Conservation (phyloP, 352 stramenopile genomes). For the Aphanomyces euteiches region DNA sequence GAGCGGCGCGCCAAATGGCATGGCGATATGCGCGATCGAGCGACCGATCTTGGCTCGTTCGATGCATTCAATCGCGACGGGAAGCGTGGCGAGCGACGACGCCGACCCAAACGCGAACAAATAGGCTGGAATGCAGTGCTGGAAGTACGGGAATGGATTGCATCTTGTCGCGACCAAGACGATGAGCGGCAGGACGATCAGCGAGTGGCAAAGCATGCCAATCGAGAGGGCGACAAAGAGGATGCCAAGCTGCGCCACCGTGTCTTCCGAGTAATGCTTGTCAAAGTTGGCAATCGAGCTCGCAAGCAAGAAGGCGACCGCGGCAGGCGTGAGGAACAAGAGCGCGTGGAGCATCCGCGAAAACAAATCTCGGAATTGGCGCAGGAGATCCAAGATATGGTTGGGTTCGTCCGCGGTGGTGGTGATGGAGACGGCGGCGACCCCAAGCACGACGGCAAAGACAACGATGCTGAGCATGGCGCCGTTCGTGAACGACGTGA, state of each 20-base stretch:
- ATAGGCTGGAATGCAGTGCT: slow-evolving; percentile 62
- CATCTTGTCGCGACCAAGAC: slow-evolving; percentile 54
- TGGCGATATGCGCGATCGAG: slow-evolving; percentile 54
- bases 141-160: slow-evolving; percentile 67
- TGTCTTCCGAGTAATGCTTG: not conserved
- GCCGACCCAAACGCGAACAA: slow-evolving; percentile 75
- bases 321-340: slow-evolving; percentile 41
- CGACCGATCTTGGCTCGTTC: slow-evolving; percentile 35
- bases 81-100: slow-evolving; percentile 75
- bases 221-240: slow-evolving; percentile 25
- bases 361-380: slow-evolving; percentile 40
- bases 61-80: slow-evolving; percentile 30
- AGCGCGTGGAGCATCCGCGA: slow-evolving; percentile 42
- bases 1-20: slow-evolving; percentile 60
- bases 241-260: not conserved
- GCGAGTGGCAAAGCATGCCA: not conserved
- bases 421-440: not conserved
- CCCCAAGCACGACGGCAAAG: slow-evolving; percentile 62
- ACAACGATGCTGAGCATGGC: slow-evolving; percentile 60
- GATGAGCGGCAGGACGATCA: slow-evolving; percentile 50
- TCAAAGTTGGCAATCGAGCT: not conserved
- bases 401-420: not conserved
- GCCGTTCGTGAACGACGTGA: slow-evolving; percentile 40
- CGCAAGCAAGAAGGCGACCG: slow-evolving; percentile 31
- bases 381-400: slow-evolving; percentile 33